phyloP scores from a whole-genome alignment of 176 grass and related monocot genomes.

The Metroxylon sagu region DNA sequence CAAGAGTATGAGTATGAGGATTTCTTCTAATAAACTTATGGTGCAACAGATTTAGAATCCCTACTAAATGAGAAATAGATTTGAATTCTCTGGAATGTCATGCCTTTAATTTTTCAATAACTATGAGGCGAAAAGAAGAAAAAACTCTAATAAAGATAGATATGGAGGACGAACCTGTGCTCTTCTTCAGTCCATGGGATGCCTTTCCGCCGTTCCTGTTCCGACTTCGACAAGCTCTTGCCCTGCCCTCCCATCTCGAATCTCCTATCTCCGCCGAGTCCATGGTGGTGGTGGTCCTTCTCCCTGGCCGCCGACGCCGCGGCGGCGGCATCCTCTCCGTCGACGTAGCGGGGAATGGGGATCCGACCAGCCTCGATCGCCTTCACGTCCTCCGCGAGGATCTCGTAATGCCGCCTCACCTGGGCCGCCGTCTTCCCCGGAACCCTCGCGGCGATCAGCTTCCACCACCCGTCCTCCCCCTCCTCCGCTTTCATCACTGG shows the following conservation, averaged over 20 bases:
- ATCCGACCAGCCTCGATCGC: conserved; percentile 76
- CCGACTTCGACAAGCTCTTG: conserved; percentile 71
- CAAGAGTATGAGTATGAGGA: too few species aligned
- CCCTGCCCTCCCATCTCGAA: conserved; percentile 30
- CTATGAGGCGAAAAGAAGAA: neutral
- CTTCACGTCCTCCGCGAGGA: conserved; percentile 68
- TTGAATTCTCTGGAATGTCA: too few species aligned
- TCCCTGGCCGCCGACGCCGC: conserved; percentile 21
- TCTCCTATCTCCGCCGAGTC: conserved; percentile 30
- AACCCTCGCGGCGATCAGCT: conserved; percentile 37
- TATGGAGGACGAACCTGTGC: conserved; percentile 44
- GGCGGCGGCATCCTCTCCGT: conserved; percentile 39
- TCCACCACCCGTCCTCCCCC: conserved; percentile 37
- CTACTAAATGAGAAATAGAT: too few species aligned
- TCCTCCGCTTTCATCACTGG: conserved; percentile 18
- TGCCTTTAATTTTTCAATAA: too few species aligned
- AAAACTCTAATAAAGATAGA: neutral
- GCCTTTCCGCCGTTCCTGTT: conserved; percentile 92
- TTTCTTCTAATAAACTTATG: too few species aligned
- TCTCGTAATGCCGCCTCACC: conserved; percentile 66
- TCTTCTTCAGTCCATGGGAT: conserved; percentile 99
- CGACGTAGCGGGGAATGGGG: conserved; percentile 49
- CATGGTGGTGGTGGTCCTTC: conserved; percentile 13
- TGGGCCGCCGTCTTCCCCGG: conserved; percentile 61
- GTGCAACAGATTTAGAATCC: too few species aligned